Evolutionary conservation across 352 stramenopile genomes (phyloP).

Genomic region (Pythium scleroteichum): DNA sequence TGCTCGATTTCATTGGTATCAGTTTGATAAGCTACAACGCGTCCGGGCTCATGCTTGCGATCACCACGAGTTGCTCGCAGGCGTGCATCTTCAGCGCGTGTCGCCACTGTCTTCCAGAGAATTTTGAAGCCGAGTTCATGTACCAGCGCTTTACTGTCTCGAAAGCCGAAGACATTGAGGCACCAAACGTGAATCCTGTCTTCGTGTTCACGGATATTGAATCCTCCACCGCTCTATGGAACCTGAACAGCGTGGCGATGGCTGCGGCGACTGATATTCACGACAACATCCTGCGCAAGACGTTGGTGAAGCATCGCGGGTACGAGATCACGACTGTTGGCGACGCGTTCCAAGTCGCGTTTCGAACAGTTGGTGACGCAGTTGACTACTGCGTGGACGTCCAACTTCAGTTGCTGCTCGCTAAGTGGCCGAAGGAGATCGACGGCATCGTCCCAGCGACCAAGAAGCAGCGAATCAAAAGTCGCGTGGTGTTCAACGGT

Average conservation of each 20-base stretch:
- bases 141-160: neutral
- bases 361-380: conserved; percentile 58
- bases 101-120: neutral
- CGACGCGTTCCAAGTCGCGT: conserved; percentile 64
- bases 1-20: conserved; percentile 6
- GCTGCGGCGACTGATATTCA: conserved; percentile 18
- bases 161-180: conserved; percentile 6
- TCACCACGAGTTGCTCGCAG: conserved; percentile 14
- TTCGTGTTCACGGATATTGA: conserved; percentile 31
- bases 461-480: too few species aligned
- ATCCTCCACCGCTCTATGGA: too few species aligned
- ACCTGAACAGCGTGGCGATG: conserved; percentile 34
- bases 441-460: too few species aligned
- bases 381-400: conserved; percentile 59
- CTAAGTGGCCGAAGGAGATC: too few species aligned
- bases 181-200: conserved; percentile 15
- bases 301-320: conserved; percentile 41
- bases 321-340: conserved; percentile 72
- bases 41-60: conserved; percentile 10
- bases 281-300: conserved; percentile 26
- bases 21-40: conserved; percentile 15
- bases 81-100: conserved; percentile 14
- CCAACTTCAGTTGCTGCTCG: conserved; percentile 39
- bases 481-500: conserved; percentile 20
- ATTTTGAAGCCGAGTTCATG: conserved; percentile 15